A percentile compares a stretch with the other conserved stretches of the same genome.
Evolutionary conservation across 805 yeast species (phyloP).

Genomic region (Metschnikowia rubicola): DNA sequence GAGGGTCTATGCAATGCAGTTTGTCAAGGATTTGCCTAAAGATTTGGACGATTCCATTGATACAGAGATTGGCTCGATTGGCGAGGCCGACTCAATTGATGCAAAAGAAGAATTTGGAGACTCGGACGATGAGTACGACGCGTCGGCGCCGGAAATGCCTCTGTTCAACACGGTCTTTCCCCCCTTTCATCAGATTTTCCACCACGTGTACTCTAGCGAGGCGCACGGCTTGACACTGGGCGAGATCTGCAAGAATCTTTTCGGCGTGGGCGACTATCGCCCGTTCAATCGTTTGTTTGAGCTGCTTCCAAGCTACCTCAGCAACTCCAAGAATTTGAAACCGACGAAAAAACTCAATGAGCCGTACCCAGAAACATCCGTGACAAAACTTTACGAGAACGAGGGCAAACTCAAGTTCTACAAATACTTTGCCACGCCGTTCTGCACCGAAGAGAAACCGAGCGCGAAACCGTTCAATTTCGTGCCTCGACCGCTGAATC

Average conservation of each 20-base stretch:
- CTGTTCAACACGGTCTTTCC: conserved; percentile 57
- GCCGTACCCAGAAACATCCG: conserved; percentile 25
- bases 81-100: conserved; percentile 5
- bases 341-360: conserved; percentile 27
- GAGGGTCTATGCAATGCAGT: conserved; percentile 33
- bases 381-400: conserved; percentile 65
- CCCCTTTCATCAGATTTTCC: conserved; percentile 58
- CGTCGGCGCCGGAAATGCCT: conserved; percentile 20
- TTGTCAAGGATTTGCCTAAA: conserved; percentile 45
- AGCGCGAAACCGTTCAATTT: conserved; percentile 8
- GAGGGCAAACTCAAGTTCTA: conserved; percentile 72
- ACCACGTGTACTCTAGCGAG: conserved; percentile 40
- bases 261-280: conserved; percentile 54
- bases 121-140: conserved; percentile 23
- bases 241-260: conserved; percentile 45
- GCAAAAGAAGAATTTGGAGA: conserved; percentile 9
- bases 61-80: conserved; percentile 21
- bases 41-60: conserved; percentile 44
- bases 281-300: conserved; percentile 53
- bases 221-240: conserved; percentile 57
- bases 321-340: conserved; percentile 27
- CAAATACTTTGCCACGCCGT: conserved; percentile 42
- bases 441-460: conserved; percentile 14
- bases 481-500: conserved; percentile 9
- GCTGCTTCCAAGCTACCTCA: conserved; percentile 38